phyloP scores from a whole-genome alignment of 2,329 filamentous ascomycete species.

The Elsinoe batatas region DNA sequence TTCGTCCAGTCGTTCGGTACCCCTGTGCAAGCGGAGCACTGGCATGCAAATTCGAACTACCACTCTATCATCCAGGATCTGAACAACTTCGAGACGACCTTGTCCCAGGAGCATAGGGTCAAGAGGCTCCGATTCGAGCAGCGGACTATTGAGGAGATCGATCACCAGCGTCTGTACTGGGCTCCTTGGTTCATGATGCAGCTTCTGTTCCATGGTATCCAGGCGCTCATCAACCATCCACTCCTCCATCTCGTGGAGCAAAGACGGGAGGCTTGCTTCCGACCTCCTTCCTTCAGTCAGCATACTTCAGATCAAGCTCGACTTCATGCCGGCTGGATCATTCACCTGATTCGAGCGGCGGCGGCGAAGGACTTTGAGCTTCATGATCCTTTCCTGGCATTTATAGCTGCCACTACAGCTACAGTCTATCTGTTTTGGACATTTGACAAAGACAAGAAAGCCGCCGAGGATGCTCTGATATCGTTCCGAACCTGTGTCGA shows the following conservation, averaged over 20 bases:
- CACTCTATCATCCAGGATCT: conserved; percentile 10
- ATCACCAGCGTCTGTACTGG: conserved; percentile 5
- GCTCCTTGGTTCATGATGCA: conserved; percentile 13
- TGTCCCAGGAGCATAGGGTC: conserved; percentile 6
- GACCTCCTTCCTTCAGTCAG: conserved; percentile 6
- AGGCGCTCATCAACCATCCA: conserved; percentile 10
- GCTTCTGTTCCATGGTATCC: conserved; percentile 8
- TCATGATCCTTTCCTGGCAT: conserved; percentile 4
- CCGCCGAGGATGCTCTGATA: background rate
- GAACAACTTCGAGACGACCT: conserved; percentile 4
- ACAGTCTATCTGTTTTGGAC: conserved; percentile 12
- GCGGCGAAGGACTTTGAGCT: conserved; percentile 4
- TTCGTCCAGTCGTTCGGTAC: conserved; percentile 4
- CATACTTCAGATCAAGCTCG: conserved; percentile 11
- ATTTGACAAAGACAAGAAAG: background rate
- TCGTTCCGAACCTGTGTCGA: background rate
- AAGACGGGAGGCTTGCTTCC: background rate
- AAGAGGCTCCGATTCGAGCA: background rate
- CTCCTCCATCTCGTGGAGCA: background rate
- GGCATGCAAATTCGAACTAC: conserved; percentile 4
- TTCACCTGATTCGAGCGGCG: background rate
- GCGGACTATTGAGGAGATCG: background rate
- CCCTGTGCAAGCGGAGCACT: background rate
- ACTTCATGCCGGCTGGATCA: conserved; percentile 10
- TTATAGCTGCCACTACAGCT: background rate